Base-by-base conservation (phyloP, 306 rosid species). In the Biancaea sappan region DNA sequence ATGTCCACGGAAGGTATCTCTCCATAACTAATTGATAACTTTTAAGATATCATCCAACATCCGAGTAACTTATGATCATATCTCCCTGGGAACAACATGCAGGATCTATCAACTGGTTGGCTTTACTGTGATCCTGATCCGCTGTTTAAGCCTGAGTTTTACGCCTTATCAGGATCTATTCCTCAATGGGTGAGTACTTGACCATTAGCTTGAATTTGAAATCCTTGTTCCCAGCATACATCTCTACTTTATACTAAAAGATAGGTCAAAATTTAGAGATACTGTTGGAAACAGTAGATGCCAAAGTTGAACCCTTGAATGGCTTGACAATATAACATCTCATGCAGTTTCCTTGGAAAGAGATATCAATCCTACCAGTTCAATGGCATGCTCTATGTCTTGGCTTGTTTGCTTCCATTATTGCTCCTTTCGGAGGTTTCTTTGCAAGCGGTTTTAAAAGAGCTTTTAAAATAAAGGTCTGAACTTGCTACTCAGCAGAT, bases 361-460 rank as follows among this genome's bases (percentile, higher is more conserved):
- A 85, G 77, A 70, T 94, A 41, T 79, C 93, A 18, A 80, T 94
- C 75, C 75, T 91, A 68, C 97, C 90, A 21, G 86, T 94, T 81
- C 97, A 94, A 59, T 90, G 95, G 94, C 98, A 94, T 82, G 96
- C 96, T 72, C 61, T 91, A 66, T 90, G 85, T 70, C 81, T 91
- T 68, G 98, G 98, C 46, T 87, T 91, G 83, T 94, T 94, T 88
- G 91, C 98, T 66, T 91, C 96, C 46, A 87, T 94, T 56, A 91
- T 94, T 60, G 98, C 98, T 74, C 98, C 98, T 72, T 94, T 94
- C 61, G 98, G 98, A 71, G 98, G 98, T 76, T 94, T 94, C 96
- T 91, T 94, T 88, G 98, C 98, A 2, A 94, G 98, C 82, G 98
- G 98, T 32, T 94, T 94, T 69, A 94, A 94, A 84, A 88, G 98